Evolutionary conservation across 2,329 filamentous ascomycete species (phyloP).

Genomic region (Pyrenochaeta sp.): DNA sequence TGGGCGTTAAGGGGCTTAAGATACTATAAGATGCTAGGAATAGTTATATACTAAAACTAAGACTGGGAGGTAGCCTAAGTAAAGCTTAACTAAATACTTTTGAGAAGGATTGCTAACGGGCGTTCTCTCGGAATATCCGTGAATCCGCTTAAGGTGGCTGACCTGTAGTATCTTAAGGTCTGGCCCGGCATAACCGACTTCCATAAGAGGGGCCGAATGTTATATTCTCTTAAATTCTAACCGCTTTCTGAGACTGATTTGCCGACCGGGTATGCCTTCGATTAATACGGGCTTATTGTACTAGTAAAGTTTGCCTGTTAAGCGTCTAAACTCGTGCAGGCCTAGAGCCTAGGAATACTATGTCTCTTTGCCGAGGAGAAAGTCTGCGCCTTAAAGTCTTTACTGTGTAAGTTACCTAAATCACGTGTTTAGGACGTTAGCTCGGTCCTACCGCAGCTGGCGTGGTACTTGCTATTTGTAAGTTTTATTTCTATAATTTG

Average conservation of each 20-base stretch:
- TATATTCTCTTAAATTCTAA: constrained; percentile 1
- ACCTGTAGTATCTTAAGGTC: constrained; percentile 14
- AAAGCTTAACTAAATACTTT: constrained; percentile 23
- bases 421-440: too few relatives aligned
- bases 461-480: too few relatives aligned
- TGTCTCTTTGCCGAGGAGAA: too few relatives aligned
- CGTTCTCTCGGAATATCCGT: constrained; percentile 7
- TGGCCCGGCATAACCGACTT: constrained; percentile 14
- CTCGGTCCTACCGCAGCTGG: too few relatives aligned
- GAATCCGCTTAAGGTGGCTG: constrained; percentile 14
- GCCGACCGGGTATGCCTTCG: constrained; percentile 18
- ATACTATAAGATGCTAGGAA: constrained; percentile 21
- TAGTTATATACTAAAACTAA: constrained; percentile 15
- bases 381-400: too few relatives aligned
- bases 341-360: too few relatives aligned
- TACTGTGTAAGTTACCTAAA: too few relatives aligned
- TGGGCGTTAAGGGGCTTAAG: constrained; percentile 18
- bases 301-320: too few relatives aligned
- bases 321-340: too few relatives aligned
- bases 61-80: constrained; percentile 18
- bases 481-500: too few relatives aligned
- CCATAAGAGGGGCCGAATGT: constrained; percentile 8
- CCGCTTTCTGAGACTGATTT: constrained; percentile 6
- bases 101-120: constrained; percentile 17
- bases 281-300: constrained; percentile 22